Conservation (phyloP, 2,329 filamentous ascomycete species). For the Fusarium verticillioides region DNA sequence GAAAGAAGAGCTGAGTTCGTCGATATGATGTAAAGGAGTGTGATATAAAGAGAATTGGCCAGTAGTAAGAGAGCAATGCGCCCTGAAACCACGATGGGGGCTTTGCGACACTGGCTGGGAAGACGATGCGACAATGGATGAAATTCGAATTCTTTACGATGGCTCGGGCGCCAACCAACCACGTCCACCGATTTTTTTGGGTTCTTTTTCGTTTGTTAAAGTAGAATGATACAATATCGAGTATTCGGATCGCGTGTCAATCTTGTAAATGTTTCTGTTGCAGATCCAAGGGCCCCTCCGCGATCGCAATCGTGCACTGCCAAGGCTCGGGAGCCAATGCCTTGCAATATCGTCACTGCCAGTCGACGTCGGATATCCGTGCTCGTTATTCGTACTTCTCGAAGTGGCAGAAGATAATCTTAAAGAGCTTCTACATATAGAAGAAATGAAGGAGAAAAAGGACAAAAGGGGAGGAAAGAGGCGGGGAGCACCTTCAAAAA, state of each 20-base stretch:
- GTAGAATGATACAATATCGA: neutral
- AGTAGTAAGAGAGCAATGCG: conserved; percentile 5
- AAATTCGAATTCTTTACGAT: conserved; percentile 7
- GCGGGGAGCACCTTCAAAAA: conserved; percentile 30
- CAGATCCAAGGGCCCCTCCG: conserved; percentile 21
- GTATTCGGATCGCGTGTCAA: neutral
- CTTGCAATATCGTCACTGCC: conserved; percentile 12
- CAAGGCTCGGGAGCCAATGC: conserved; percentile 42
- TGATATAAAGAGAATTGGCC: neutral
- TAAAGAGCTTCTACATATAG: neutral
- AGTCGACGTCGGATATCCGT: conserved; percentile 20
- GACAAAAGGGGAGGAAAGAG: conserved; percentile 11
- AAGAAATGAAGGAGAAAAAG: neutral
- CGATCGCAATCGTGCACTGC: conserved; percentile 39
- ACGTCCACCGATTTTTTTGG: neutral
- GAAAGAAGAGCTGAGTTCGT: neutral
- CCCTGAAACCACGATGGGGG: conserved; percentile 18
- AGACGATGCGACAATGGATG: conserved; percentile 28
- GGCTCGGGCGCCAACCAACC: neutral
- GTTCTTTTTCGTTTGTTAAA: neutral
- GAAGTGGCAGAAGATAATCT: neutral
- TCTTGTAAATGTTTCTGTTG: neutral
- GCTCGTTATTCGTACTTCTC: conserved; percentile 7
- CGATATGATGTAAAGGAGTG: neutral
- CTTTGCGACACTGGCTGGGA: conserved; percentile 31